Evolutionary conservation across 169 alveolate genomes (phyloP).

Genomic region (Babesia sp.): DNA sequence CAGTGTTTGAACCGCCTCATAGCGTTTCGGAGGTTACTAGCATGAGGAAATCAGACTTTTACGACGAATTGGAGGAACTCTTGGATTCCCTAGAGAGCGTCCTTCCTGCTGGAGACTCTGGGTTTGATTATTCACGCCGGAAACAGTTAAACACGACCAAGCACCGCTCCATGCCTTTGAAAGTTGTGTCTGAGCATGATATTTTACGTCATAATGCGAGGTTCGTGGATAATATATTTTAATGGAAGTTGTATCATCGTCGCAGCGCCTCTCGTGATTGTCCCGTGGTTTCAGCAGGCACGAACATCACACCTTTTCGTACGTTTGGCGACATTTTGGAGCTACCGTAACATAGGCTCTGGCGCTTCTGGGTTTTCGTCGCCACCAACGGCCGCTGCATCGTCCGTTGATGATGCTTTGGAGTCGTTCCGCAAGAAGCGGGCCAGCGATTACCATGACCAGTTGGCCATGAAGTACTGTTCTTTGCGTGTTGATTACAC

Average conservation of each 20-base stretch:
- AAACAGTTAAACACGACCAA: constrained; percentile 10
- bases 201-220: constrained; percentile 8
- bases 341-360: not conserved
- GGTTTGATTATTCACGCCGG: constrained; percentile 48
- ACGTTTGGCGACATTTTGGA: not conserved
- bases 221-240: constrained; percentile 1
- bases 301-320: not conserved
- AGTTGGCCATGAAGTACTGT: constrained; percentile 40
- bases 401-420: constrained; percentile 30
- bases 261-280: not conserved
- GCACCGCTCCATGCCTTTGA: constrained; percentile 26
- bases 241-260: not conserved
- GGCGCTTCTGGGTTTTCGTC: not conserved
- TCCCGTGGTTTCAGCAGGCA: not conserved
- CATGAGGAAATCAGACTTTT: constrained; percentile 41
- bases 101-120: constrained; percentile 30
- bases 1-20: not conserved
- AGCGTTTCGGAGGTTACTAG: constrained; percentile 1
- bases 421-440: constrained; percentile 61
- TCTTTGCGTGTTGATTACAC: not conserved
- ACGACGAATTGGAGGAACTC: constrained; percentile 61
- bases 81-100: constrained; percentile 11
- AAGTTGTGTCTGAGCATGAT: constrained; percentile 16
- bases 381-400: not conserved
- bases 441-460: constrained; percentile 58